Evolutionary conservation across 2,329 filamentous ascomycete species (phyloP), one percentile per base, ranked within the genome.

Genomic region (Colletotrichum liaoningense): DNA sequence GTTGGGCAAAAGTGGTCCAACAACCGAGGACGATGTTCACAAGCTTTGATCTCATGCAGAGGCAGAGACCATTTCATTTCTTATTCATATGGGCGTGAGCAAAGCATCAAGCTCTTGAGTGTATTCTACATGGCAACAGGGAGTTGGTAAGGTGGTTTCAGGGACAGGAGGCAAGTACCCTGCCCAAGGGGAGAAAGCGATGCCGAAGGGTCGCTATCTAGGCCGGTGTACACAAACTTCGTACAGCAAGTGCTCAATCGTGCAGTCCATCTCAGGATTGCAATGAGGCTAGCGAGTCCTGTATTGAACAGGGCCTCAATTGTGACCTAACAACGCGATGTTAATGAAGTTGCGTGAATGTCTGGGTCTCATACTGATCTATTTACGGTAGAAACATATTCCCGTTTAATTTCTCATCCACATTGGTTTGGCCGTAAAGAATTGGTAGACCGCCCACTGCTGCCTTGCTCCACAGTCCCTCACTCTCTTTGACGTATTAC

Each of bases 121-220:
- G 67, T 73, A 57, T 54, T 73, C 60, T 63, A 73, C 67, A 71
- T 71, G 71, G 67, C 56, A 66, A 42, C n/a, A 24, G 60, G 71
- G 71, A 73, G 71, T 71, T 73, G 65, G 22, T 33, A 14, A 12
- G 71, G 62, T 42, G 67, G 56, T 24, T 56, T 65, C n/a, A 38
- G 42, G 49, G 30, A 24, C 33, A 46, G 56, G 33, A 28, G 38
- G 55, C 16, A 62, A 58, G 33, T 8, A 16, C 46, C 24, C 46
- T 52, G 16, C 9, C 3, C 5, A 12, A 35, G 14, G 46, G n/a
- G 35, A 35, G 33, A 35, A 22, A 26, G 19, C 22, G 35, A 22
- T n/a, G 19, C 12, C 35, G n/a, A 42, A 58, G 24, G 35, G 12
- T 19, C 42, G 60, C 56, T 56, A 66, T 57, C 16, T 66, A 16